Evolutionary conservation across 1,139 yeast genomes (phyloP), one percentile per base, ranked within the genome.

Genomic region (Yamadazyma songkhlaensis): DNA sequence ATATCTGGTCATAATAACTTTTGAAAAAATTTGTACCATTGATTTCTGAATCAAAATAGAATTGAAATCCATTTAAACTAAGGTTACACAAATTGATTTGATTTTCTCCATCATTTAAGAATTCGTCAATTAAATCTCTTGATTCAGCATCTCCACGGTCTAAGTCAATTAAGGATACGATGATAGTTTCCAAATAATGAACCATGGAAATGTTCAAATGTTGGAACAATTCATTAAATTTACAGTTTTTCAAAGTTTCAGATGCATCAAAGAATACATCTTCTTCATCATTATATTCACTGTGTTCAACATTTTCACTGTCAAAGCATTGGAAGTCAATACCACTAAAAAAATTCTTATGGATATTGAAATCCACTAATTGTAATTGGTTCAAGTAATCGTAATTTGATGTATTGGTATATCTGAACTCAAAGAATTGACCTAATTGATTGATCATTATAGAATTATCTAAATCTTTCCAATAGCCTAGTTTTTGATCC

Each of bases 391-490:
- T 44, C 10, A 52, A 49, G 23, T 53, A 51, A 14, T 47, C 42
- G 34, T 63, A 48, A 34, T 57, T 53, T 6, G 63, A 60, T 12
- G 54, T 57, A 15, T 45, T 35, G 11, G 46, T 39, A 38, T 57
- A 45, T 35, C 85, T 55, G 27, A 49, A 54, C 6, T 63, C 48
- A 36, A 81, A 48, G 12, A 64, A 62, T 30, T 68, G 67, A 1
- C 79, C 77, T 23, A 79, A 63, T 20, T 74, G 64, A 25, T 76
- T 77, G 48, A 83, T 70, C 35, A 82, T 56, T 11, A 76, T 70
- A 7, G 81, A 74, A 2, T 84, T 72, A 31, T 79, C 75, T 50
- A 83, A 62, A 48, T 84, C 92, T 41, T 73, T 77, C 59, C 72
- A 77, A 31, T 61, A 64, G 0, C 71, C 67, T 8, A 64, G 60